Evolutionary conservation across 2,329 filamentous ascomycete species (phyloP), one percentile per base, ranked within the genome.

Genomic region (Dactylonectria estremocensis): DNA sequence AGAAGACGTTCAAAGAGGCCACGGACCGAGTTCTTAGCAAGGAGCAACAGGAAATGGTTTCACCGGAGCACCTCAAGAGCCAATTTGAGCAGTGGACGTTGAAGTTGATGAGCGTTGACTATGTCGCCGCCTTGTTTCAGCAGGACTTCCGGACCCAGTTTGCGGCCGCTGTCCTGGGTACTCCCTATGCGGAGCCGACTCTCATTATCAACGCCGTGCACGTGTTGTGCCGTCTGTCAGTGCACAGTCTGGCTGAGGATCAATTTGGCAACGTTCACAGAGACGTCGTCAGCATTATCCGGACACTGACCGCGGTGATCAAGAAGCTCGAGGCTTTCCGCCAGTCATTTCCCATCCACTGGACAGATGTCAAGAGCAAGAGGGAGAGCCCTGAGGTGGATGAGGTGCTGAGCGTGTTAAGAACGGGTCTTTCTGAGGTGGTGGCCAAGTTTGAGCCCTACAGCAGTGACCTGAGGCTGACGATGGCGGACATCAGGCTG

Each of bases 181-280:
- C 87, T 0, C 95, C 95, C 0, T 90, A 92, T 75, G 92, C 91
- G 3, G 90, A 93, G 76, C 83, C 90, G 1, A 89, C 88, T 33
- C 83, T 92, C 16, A 91, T 94, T 72, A 81, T 92, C 57, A 90
- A 95, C 77, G 92, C 93, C 1, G 86, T 91, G n/a, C 89, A 90
- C 66, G 88, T 92, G 0, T 82, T 96, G 45, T 90, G 89, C 13
- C 86, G 88, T 56, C 85, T 98, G 31, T 88, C 93, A 0, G 87
- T 94, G 4, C 88, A 88, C 69, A 95, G 93, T 79, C 82, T 98
- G 61, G 84, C 85, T 3, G 95, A 98, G 80, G 95, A 98, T 78
- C 87, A 88, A 53, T 96, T 91, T 77, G 95, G 95, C 14, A 93
- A 93, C 73, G 95, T 97, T n/a, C 92, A 97, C 72, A 87, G 90